Base-by-base conservation (phyloP, 306 rosid genomes). In the Acacia melanoxylon region DNA sequence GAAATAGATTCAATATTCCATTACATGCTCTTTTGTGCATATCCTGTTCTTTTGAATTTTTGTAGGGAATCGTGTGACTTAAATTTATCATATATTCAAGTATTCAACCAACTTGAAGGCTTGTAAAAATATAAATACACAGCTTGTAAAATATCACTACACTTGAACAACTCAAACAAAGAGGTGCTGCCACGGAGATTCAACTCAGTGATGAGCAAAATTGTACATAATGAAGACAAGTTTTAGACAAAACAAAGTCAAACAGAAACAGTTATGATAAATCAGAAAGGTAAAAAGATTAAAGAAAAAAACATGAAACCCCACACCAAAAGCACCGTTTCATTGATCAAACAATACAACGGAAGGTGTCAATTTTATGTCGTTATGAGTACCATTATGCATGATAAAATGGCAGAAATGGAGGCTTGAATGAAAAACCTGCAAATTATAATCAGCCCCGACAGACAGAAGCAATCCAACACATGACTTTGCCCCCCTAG, bases 401-500 rank as follows among this genome's bases (percentile, higher is more conserved):
- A 78, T 58, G 78, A 49, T 74, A 68, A 62, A 65, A 80, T 5
- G 4, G 81, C 13, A 44, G 24, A 52, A 80, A 58, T 83, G 66
- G 52, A 68, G 46, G 69, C 77, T 44, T 68, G 80, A 79, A 82
- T 48, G 77, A 54, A 78, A 72, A 84, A 95, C 99, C 98, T 95
- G 99, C 86, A 92, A 84, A 88, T 95, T 95, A 85, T 82, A 92
- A 91, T 92, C 86, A 56, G 98, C 98, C 80, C 98, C 99, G 75
- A 94, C 87, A 78, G 91, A 84, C 31, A 95, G 90, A 86, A 95
- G 99, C 90, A 95, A 88, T 79, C 96, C 91, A 83, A 93, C 88
- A 81, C 98, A 93, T 81, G 94, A 89, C 89, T 93, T 95, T 40
- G 99, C 97, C 68, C 99, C 99, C 90, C 98, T 90, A 86, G 98